These are phyloP conservation scores for Syzygium oleosum DNA, from an alignment of 345 rosid species.

Conservation along the genomic window DNA sequence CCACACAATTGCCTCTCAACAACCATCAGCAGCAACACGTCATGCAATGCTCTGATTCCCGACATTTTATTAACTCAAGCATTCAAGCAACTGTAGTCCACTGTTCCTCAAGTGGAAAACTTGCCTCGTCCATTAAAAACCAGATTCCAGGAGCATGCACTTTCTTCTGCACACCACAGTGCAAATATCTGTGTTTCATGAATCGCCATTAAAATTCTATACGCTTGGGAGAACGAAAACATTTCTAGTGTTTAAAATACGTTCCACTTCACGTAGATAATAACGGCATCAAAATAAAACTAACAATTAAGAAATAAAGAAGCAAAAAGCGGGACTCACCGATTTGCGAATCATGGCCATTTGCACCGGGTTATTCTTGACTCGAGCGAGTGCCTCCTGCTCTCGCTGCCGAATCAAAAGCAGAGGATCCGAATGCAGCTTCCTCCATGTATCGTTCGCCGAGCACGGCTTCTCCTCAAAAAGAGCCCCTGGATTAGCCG, in stretches of 20 bases:
- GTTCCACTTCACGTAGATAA: not conserved
- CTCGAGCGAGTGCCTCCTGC: conserved; percentile 89
- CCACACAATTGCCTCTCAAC: not conserved
- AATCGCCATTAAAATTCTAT: not conserved
- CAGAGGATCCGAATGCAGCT: conserved; percentile 86
- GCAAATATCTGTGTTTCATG: not conserved
- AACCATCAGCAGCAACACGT: not conserved
- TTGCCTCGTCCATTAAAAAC: not conserved
- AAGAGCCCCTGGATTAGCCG: conserved; percentile 66
- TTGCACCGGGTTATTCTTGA: conserved; percentile 92
- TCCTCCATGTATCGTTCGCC: conserved; percentile 88
- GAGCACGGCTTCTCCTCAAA: conserved; percentile 84
- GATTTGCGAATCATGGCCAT: conserved; percentile 63
- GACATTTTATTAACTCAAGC: not conserved
- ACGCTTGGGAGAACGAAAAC: not conserved
- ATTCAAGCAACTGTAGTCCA: not conserved
- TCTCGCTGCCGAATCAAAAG: conserved; percentile 90
- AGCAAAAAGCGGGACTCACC: conserved; percentile 19
- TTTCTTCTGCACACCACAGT: not conserved
- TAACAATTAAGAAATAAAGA: not conserved
- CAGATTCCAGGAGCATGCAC: not conserved
- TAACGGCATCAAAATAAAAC: not conserved
- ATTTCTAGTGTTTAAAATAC: not conserved
- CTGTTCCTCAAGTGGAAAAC: not conserved
- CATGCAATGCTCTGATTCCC: not conserved